Evolutionary conservation across 768 basidiomycete species (phyloP).

Genomic region (Rhodocollybia butyracea): DNA sequence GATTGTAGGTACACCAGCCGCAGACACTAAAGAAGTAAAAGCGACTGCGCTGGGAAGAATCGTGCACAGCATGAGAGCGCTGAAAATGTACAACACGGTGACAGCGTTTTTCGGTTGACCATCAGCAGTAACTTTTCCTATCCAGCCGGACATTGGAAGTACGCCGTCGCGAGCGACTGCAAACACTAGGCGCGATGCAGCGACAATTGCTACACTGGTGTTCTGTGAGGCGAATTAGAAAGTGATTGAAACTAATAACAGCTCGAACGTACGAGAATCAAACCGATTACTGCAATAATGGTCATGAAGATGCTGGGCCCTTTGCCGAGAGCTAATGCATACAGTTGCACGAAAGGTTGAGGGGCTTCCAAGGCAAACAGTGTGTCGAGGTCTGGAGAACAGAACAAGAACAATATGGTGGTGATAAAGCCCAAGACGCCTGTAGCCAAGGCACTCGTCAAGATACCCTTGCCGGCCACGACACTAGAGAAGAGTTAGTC

Average conservation of each 20-base stretch:
- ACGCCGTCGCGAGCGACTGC: slow-evolving; percentile 95
- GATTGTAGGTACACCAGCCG: slow-evolving; percentile 82
- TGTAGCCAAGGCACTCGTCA: slow-evolving; percentile 74
- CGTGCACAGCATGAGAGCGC: slow-evolving; percentile 72
- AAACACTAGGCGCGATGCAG: slow-evolving; percentile 84
- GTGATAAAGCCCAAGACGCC: slow-evolving; percentile 78
- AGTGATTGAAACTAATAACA: background rate
- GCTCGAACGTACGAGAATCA: slow-evolving; percentile 62
- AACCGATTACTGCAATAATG: slow-evolving; percentile 74
- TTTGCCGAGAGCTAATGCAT: slow-evolving; percentile 78
- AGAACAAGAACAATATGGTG: slow-evolving; percentile 80
- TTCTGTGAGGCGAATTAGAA: slow-evolving; percentile 47
- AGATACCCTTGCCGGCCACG: slow-evolving; percentile 78
- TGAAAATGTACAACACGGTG: slow-evolving; percentile 82
- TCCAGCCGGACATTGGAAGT: slow-evolving; percentile 80
- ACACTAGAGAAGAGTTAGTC: slow-evolving; percentile 40
- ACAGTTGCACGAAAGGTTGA: slow-evolving; percentile 89
- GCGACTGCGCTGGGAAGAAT: slow-evolving; percentile 90
- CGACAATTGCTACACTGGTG: slow-evolving; percentile 84
- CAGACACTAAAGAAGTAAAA: slow-evolving; percentile 87
- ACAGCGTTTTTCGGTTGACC: slow-evolving; percentile 85
- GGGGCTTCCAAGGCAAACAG: slow-evolving; percentile 78
- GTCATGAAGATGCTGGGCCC: slow-evolving; percentile 87
- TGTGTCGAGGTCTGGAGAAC: slow-evolving; percentile 73
- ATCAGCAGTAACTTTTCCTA: slow-evolving; percentile 63